Evolutionary conservation across 768 basidiomycete genomes (phyloP).

Genomic region (Boletus subparvulus): DNA sequence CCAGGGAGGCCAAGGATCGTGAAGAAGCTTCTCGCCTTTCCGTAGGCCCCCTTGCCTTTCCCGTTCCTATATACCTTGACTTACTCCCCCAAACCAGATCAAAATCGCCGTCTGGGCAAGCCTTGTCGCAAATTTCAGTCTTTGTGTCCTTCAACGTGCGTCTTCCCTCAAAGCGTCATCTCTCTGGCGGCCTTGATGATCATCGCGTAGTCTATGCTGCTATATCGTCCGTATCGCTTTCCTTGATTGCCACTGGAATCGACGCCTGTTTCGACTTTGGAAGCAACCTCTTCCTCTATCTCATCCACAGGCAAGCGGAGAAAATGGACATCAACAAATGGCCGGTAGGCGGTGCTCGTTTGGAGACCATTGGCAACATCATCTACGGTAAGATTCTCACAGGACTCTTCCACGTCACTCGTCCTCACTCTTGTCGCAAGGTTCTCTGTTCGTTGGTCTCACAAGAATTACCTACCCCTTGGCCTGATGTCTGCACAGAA

Average conservation of each 20-base stretch:
- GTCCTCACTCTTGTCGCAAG: conserved; percentile 31
- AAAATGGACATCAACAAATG: conserved; percentile 79
- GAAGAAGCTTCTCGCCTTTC: conserved; percentile 66
- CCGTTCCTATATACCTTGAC: neutral
- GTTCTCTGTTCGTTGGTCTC: conserved; percentile 41
- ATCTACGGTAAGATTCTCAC: conserved; percentile 58
- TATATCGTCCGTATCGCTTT: conserved; percentile 76
- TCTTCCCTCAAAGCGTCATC: neutral
- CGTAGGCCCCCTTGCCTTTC: conserved; percentile 39
- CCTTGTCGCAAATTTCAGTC: conserved; percentile 69
- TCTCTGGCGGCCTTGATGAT: neutral
- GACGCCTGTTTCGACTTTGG: conserved; percentile 86
- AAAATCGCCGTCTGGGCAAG: conserved; percentile 87
- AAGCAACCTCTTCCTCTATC: conserved; percentile 79
- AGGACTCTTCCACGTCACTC: neutral
- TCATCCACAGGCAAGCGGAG: conserved; percentile 71
- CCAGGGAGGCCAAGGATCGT: conserved; percentile 72
- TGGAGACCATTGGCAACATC: conserved; percentile 89
- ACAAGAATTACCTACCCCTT: neutral
- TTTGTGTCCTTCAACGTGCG: conserved; percentile 71
- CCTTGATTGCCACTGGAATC: conserved; percentile 85
- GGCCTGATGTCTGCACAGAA: conserved; percentile 44
- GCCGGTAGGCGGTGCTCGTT: conserved; percentile 88
- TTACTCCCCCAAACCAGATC: conserved; percentile 47
- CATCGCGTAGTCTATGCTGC: conserved; percentile 80